Base-by-base conservation (phyloP, 805 yeast species). In the Grigorovia transvaalensis region DNA sequence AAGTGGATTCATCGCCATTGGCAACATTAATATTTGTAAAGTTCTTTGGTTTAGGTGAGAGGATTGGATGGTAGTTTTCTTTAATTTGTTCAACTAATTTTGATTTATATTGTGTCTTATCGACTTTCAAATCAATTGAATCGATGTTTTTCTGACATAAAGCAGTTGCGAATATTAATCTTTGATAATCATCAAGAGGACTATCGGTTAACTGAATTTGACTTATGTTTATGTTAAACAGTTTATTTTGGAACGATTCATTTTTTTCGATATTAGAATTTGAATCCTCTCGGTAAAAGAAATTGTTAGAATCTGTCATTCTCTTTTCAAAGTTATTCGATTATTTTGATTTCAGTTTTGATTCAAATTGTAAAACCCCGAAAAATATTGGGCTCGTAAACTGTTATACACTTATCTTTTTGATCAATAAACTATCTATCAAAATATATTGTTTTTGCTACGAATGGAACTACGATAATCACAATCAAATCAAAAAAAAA, bases 151-250 rank as follows among this genome's bases (percentile, higher is more conserved):
- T 33, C 8, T 33, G 38, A 33, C 38, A 33, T 13, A 46, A 35
- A 6, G 40, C 35, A 18, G 33, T 27, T 9, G 38, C n/a, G 12
- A 46, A 46, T 7, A 27, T 18, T 46, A 18, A 27, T 27, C 48
- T 23, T 46, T 46, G 48, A 30, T 46, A 46, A 18, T 46, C 48
- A 30, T 46, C 48, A 12, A 46, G 38, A 6, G 48, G 48, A n/a
- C 40, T 27, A 29, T 13, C 40, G 13, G 48, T 46, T 40, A 46
- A 46, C 33, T 46, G 48, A 35, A 46, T 46, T 33, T 33, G 38
- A 33, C 38, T 33, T 33, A 33, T 33, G 8, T 33, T 33, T 5
- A 33, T 33, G 38, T 33, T 33, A 8, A 33, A 33, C 38, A 33
- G 9, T 33, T 33, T 33, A 33, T 33, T 33, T 33, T 33, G 38